Percentiles rank a stretch among this genome's conserved stretches.
These are phyloP conservation scores for Inonotus hispidus DNA, from an alignment of 1,284 basidiomycete genomes.

Conservation along the genomic window DNA sequence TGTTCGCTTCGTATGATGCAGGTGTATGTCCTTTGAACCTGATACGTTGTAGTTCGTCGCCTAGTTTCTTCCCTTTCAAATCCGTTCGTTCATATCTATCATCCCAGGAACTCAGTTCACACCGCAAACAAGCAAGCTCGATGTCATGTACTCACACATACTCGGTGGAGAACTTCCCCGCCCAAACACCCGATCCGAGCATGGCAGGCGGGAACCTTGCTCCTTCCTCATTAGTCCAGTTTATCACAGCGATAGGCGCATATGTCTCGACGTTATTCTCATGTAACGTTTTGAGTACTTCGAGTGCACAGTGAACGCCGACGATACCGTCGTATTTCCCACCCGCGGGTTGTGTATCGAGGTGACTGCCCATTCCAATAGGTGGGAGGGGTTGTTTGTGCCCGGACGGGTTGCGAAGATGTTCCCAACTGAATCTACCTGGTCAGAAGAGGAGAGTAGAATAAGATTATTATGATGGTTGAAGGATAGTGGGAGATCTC, in stretches of 20 bases:
- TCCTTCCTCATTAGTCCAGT: slow-evolving; percentile 27
- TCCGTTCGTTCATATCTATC: slow-evolving; percentile 16
- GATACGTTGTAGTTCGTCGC: slow-evolving; percentile 22
- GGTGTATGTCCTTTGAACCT: slow-evolving; percentile 22
- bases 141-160: slow-evolving; percentile 14
- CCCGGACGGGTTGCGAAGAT: slow-evolving; percentile 22
- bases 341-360: slow-evolving; percentile 24
- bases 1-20: slow-evolving; percentile 20
- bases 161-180: slow-evolving; percentile 20
- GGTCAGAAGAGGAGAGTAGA: too few species aligned
- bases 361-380: slow-evolving; percentile 23
- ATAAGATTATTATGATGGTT: too few species aligned
- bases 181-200: slow-evolving; percentile 23
- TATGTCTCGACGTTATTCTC: slow-evolving; percentile 24
- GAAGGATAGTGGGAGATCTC: not conserved
- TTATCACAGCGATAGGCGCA: slow-evolving; percentile 22
- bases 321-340: slow-evolving; percentile 27
- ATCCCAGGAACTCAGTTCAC: too few species aligned
- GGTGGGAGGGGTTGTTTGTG: slow-evolving; percentile 17
- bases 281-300: slow-evolving; percentile 22
- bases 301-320: slow-evolving; percentile 23
- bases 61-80: slow-evolving; percentile 19
- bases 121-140: too few species aligned
- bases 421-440: slow-evolving; percentile 19
- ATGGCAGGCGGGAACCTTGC: slow-evolving; percentile 25